phyloP scores from a whole-genome alignment of 2,329 filamentous ascomycete species.

The Phialocephala sp. region DNA sequence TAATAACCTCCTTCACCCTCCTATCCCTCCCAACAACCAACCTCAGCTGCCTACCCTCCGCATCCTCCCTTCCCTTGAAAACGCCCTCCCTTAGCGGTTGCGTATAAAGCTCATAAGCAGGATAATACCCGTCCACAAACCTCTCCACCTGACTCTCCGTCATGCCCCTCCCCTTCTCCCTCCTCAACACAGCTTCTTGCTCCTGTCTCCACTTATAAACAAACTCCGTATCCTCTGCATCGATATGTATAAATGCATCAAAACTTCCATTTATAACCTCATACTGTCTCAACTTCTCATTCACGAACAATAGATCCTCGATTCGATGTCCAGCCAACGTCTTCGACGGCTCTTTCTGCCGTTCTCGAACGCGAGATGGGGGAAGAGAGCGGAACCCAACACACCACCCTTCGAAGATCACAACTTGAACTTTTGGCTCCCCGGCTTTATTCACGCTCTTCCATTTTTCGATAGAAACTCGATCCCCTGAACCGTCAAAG shows the following conservation, averaged over 20 bases:
- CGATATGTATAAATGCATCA: constrained; percentile 67
- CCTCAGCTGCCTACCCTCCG: constrained; percentile 54
- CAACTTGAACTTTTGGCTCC: constrained; percentile 48
- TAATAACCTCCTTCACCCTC: constrained; percentile 46
- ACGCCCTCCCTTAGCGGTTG: constrained; percentile 55
- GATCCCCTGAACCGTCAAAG: constrained; percentile 68
- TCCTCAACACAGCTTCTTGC: constrained; percentile 65
- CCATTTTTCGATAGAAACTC: constrained; percentile 59
- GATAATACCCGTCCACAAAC: constrained; percentile 67
- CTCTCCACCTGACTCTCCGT: constrained; percentile 65
- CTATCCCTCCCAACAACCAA: constrained; percentile 55
- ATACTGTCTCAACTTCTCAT: constrained; percentile 62
- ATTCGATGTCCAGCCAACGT: constrained; percentile 60
- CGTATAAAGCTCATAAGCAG: constrained; percentile 62
- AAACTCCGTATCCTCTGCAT: constrained; percentile 64
- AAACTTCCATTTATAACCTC: constrained; percentile 63
- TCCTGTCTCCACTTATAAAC: constrained; percentile 73
- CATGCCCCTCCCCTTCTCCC: constrained; percentile 66
- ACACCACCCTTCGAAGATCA: constrained; percentile 77
- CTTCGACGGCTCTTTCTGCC: constrained; percentile 43
- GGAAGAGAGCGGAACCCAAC: constrained; percentile 67
- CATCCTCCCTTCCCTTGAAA: constrained; percentile 42
- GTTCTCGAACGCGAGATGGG: constrained; percentile 50
- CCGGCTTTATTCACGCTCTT: constrained; percentile 47
- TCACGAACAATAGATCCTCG: constrained; percentile 62